Conservation (phyloP, 2,329 filamentous ascomycete genomes). For the Diplodia seriata region DNA sequence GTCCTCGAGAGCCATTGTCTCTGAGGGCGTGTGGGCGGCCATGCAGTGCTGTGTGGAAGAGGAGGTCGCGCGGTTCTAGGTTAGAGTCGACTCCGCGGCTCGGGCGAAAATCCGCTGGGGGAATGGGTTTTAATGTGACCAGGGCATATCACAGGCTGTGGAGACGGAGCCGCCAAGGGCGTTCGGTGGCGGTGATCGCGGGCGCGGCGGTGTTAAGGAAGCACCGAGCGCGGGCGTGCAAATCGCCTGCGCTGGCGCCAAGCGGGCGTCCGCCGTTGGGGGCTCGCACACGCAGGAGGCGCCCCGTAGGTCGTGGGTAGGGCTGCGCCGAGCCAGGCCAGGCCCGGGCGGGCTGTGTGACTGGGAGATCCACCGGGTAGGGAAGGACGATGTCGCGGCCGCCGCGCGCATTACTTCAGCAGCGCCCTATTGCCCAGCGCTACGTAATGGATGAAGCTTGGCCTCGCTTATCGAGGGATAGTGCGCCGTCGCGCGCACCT, state of each 20-base stretch:
- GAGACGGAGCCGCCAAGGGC: slow-evolving; percentile 31
- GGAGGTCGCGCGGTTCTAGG: slow-evolving; percentile 14
- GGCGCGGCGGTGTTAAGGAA: slow-evolving; percentile 32
- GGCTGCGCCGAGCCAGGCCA: slow-evolving; percentile 28
- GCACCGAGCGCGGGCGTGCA: slow-evolving; percentile 23
- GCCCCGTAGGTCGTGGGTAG: slow-evolving; percentile 30
- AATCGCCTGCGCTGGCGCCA: slow-evolving; percentile 11
- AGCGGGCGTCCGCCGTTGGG: slow-evolving; percentile 20
- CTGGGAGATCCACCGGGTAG: slow-evolving; percentile 28
- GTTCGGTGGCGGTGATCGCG: slow-evolving; percentile 32
- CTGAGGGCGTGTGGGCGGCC: slow-evolving; percentile 27
- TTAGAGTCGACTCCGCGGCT: slow-evolving; percentile 26
- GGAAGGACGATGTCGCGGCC: slow-evolving; percentile 28
- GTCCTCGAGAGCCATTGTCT: slow-evolving; percentile 31
- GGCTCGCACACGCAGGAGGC: slow-evolving; percentile 13
- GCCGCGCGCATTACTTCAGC: slow-evolving; percentile 17
- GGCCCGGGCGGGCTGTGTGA: slow-evolving; percentile 25
- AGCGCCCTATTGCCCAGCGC: slow-evolving; percentile 24
- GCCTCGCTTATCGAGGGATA: slow-evolving; percentile 31
- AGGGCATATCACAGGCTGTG: slow-evolving; percentile 32
- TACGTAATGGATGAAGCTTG: slow-evolving; percentile 31
- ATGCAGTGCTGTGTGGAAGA: slow-evolving; percentile 5
- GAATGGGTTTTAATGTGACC: slow-evolving; percentile 31
- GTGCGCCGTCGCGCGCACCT: slow-evolving; percentile 21
- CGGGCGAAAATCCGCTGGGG: slow-evolving; percentile 29